Conservation (phyloP, 1,284 basidiomycete genomes). For the Mycena citricolor region DNA sequence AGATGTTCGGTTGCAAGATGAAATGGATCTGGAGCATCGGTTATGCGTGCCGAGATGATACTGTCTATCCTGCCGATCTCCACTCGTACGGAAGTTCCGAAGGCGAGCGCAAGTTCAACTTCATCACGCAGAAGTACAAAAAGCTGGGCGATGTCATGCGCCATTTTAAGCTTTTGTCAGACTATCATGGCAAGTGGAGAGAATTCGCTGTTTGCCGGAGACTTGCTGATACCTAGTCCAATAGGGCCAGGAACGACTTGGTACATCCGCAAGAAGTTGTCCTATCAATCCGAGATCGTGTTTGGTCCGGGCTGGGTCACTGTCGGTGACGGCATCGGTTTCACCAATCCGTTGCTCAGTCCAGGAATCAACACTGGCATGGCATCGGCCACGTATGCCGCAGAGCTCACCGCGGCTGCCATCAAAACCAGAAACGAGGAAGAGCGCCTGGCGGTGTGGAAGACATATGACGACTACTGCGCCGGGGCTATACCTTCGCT, state of each 20-base stretch:
- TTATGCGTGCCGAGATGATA: slow-evolving; percentile 15
- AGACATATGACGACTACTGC: slow-evolving; percentile 12
- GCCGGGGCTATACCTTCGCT: slow-evolving; percentile 8
- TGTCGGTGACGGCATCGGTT: slow-evolving; percentile 15
- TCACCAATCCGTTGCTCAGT: slow-evolving; percentile 20
- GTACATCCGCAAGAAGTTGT: slow-evolving; percentile 20
- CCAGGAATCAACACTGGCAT: slow-evolving; percentile 23
- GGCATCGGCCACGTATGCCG: slow-evolving; percentile 15
- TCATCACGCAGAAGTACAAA: slow-evolving; percentile 18
- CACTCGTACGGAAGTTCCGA: slow-evolving; percentile 12
- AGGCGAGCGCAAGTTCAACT: slow-evolving; percentile 21
- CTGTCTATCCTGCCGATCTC: slow-evolving; percentile 16
- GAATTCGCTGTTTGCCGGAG: neutral
- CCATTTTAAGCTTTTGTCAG: slow-evolving; percentile 12
- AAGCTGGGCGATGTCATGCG: slow-evolving; percentile 20
- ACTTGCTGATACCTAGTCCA: neutral
- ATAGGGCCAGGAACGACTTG: slow-evolving; percentile 17
- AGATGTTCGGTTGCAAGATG: slow-evolving; percentile 19
- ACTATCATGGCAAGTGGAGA: slow-evolving; percentile 16
- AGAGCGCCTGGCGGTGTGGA: slow-evolving; percentile 8
- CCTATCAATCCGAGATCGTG: slow-evolving; percentile 18
- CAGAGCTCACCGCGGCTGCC: slow-evolving; percentile 10
- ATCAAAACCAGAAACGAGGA: slow-evolving; percentile 10
- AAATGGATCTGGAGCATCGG: slow-evolving; percentile 21
- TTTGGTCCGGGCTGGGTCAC: slow-evolving; percentile 20